Conservation (phyloP, 2,329 filamentous ascomycete species). For the Fusarium caatingaense region DNA sequence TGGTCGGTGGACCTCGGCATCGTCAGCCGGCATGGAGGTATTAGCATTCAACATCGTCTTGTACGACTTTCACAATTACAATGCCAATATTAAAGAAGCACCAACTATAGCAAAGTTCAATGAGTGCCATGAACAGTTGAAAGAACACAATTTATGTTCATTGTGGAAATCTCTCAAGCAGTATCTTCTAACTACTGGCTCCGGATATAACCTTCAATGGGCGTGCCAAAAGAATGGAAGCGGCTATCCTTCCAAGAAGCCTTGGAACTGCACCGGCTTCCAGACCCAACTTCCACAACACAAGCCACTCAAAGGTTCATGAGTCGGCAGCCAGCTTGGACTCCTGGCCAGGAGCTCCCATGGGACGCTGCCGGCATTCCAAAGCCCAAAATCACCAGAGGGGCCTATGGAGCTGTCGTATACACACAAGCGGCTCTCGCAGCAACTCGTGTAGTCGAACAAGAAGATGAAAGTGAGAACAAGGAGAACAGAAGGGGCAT, state of each 20-base stretch:
- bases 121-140: neutral
- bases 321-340: constrained; percentile 51
- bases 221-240: constrained; percentile 30
- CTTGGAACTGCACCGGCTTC: constrained; percentile 45
- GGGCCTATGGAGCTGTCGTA: constrained; percentile 54
- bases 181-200: too few relatives aligned
- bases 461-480: constrained; percentile 43
- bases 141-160: neutral
- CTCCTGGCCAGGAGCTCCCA: constrained; percentile 48
- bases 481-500: constrained; percentile 47
- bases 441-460: constrained; percentile 50
- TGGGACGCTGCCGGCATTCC: constrained; percentile 40
- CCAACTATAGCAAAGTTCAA: neutral
- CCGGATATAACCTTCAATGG: constrained; percentile 11
- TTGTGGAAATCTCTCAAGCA: neutral
- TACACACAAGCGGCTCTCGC: constrained; percentile 54
- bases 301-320: constrained; percentile 43
- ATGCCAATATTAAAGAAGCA: neutral
- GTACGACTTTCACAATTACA: neutral
- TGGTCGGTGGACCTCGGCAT: constrained; percentile 32
- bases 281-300: constrained; percentile 16
- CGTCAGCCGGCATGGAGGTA: constrained; percentile 4
- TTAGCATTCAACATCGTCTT: neutral
- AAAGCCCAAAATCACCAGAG: constrained; percentile 31
- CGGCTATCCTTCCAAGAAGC: constrained; percentile 48